Evolutionary conservation across 1,139 yeast species (phyloP).

Genomic region (Pichia sp.): DNA sequence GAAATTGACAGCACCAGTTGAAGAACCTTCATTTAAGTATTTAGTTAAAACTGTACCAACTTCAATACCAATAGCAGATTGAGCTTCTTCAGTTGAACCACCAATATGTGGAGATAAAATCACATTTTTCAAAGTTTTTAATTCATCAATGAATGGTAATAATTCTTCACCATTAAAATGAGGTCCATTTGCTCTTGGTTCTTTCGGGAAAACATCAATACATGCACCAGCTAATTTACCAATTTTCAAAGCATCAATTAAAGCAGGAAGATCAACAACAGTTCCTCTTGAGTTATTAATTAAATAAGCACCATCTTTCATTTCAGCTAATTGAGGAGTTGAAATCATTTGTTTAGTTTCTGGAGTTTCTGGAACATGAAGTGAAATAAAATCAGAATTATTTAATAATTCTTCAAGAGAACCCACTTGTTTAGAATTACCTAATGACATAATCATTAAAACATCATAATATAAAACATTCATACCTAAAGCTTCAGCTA

Average conservation of each 20-base stretch:
- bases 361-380: constrained; percentile 92
- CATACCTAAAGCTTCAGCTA: constrained; percentile 99
- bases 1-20: constrained; percentile 97
- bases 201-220: constrained; percentile 92
- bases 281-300: constrained; percentile 98
- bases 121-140: constrained; percentile 77
- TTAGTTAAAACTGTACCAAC: constrained; percentile 81
- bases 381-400: constrained; percentile 80
- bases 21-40: constrained; percentile 92
- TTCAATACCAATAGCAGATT: constrained; percentile 94
- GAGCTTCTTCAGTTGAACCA: constrained; percentile 99
- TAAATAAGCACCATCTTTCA: constrained; percentile 94
- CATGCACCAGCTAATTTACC: constrained; percentile 98
- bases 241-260: constrained; percentile 82
- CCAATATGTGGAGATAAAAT: constrained; percentile 97
- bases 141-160: constrained; percentile 80
- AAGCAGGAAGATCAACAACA: constrained; percentile 92
- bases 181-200: constrained; percentile 96
- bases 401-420: constrained; percentile 76
- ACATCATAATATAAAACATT: constrained; percentile 91
- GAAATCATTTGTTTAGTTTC: constrained; percentile 90
- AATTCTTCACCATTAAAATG: constrained; percentile 58
- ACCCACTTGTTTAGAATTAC: constrained; percentile 91
- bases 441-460: constrained; percentile 89
- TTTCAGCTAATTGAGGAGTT: constrained; percentile 86